Percentiles rank a stretch among this genome's conserved stretches.
These are phyloP conservation scores for Ogataea minuta DNA, from an alignment of 805 yeast species.

Conservation along the genomic window DNA sequence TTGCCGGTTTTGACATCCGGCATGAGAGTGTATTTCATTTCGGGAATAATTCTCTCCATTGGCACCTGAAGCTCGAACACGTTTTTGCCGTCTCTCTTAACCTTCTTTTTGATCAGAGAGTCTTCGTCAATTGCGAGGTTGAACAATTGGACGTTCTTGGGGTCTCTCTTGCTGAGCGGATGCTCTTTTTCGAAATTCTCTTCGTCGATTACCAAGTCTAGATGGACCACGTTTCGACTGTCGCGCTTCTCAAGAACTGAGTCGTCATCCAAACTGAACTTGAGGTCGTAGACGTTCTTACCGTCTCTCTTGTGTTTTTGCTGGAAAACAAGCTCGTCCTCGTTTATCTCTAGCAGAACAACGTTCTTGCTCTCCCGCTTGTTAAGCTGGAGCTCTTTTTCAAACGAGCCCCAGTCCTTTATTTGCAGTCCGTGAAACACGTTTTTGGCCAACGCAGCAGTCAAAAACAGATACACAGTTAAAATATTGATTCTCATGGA, in stretches of 20 bases:
- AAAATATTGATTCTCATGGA: constrained; percentile 4
- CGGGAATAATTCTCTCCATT: neutral
- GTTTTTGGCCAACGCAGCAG: constrained; percentile 16
- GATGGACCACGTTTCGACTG: constrained; percentile 15
- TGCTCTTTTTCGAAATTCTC: constrained; percentile 1
- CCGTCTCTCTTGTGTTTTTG: constrained; percentile 16
- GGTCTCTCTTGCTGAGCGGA: constrained; percentile 14
- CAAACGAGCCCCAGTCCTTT: constrained; percentile 9
- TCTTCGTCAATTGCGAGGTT: constrained; percentile 9
- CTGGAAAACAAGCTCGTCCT: constrained; percentile 10
- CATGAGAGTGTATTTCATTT: constrained; percentile 20
- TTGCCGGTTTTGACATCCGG: constrained; percentile 28
- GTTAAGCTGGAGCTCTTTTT: constrained; percentile 11
- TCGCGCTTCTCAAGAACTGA: constrained; percentile 2
- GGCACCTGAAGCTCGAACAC: constrained; percentile 7
- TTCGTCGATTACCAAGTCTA: constrained; percentile 13
- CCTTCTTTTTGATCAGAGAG: constrained; percentile 1
- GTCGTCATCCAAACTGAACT: constrained; percentile 7
- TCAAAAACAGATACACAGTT: constrained; percentile 5
- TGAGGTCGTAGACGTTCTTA: constrained; percentile 10
- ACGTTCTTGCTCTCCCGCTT: constrained; percentile 27
- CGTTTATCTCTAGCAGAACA: constrained; percentile 18
- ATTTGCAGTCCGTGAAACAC: constrained; percentile 15
- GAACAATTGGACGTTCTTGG: constrained; percentile 6
- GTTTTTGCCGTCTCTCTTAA: constrained; percentile 10